A percentile compares a stretch with the other conserved stretches of the same genome.
phyloP scores from a whole-genome alignment of 805 yeast genomes.

The Kodamaea neixiangensis region DNA sequence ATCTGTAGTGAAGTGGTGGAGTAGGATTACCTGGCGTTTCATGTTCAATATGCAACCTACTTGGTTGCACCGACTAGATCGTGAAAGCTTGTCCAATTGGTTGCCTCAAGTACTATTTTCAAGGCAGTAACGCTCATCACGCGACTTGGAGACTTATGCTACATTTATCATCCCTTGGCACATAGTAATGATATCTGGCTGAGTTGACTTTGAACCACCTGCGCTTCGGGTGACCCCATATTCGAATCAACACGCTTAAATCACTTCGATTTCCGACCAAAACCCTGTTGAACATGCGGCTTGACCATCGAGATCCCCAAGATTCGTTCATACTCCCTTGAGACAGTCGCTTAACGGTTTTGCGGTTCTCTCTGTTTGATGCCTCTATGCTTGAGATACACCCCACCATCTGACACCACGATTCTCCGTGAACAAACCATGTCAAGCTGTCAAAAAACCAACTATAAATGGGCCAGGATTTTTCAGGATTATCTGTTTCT shows the following conservation, averaged over 20 bases:
- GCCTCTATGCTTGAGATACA: neutral
- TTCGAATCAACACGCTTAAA: neutral
- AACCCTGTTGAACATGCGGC: neutral
- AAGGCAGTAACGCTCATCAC: neutral
- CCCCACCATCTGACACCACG: neutral
- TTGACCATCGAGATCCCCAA: no score
- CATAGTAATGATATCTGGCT: no score
- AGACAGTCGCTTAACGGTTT: neutral
- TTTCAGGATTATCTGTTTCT: neutral
- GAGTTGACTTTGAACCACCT: neutral
- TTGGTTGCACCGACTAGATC: no score
- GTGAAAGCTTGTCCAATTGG: no score
- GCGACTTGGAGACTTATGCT: neutral
- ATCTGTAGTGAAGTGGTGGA: neutral
- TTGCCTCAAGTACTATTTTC: neutral
- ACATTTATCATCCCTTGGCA: neutral
- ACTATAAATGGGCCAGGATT: neutral
- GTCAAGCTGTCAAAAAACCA: neutral
- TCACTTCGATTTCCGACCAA: neutral
- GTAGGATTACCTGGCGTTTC: no score
- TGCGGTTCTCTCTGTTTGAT: neutral
- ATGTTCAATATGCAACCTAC: neutral
- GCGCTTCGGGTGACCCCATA: neutral
- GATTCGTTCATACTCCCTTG: neutral
- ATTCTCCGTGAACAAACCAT: neutral